Evolutionary conservation across 2,329 filamentous ascomycete species (phyloP), one percentile per base, ranked within the genome.

Genomic region (Ophiosphaerella korrae): DNA sequence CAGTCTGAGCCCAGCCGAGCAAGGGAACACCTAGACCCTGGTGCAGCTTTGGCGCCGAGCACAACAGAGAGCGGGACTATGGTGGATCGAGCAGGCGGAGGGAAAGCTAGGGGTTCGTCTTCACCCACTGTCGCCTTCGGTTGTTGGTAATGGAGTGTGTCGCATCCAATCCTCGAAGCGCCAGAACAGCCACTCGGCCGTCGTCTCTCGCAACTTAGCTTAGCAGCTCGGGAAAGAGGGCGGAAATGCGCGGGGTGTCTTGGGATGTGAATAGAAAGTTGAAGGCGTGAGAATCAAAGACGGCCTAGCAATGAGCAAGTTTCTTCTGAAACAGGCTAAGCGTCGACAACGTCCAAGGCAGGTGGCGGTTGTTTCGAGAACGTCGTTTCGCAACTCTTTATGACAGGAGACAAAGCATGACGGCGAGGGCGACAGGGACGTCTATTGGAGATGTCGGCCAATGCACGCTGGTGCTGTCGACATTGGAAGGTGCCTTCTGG

Each of bases 251-350:
- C 57, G 55, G 56, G 56, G 39, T 42, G 39, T 41, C 35, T 42
- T 48, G 42, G 39, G 39, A 18, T 45, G 45, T 50, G 46, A 13
- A 48, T 52, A 14, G 38, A 45, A 44, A 36, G 33, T 40, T 34
- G 52, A 48, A 16, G 42, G 50, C 44, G 16, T 23, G 45, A 55
- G 47, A 45, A 42, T 48, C 55, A 52, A 50, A 63, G 56, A 45
- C 31, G 52, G 54, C 42, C 50, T 56, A 55, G 55, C 50, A 48
- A 52, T 62, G 58, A 60, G 58, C 58, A 60, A 60, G 58, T 62
- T 62, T 60, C 48, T 54, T 29, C 53, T 36, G 36, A 38, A 48
- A 37, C 32, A 23, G 45, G 56, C 48, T 59, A 57, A 55, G 53
- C 14, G 21, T 37, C 31, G 9, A 18, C 7, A 23, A 11, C 18